phyloP scores from a whole-genome alignment of 2,329 filamentous ascomycete genomes.

The Aspergillus persii region DNA sequence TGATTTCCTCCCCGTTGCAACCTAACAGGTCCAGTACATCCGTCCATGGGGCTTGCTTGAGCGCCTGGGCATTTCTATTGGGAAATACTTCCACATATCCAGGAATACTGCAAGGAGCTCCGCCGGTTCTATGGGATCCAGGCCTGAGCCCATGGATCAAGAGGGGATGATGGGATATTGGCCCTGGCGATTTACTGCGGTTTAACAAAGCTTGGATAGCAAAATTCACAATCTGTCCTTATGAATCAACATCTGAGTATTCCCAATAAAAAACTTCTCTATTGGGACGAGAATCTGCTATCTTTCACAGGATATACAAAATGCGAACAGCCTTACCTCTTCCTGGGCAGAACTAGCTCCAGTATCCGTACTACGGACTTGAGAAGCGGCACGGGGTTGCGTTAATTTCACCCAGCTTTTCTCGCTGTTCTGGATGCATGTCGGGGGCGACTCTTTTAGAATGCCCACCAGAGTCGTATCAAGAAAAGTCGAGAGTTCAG shows the following conservation, averaged over 20 bases:
- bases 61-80: conserved; percentile 66
- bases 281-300: neutral
- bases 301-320: neutral
- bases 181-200: conserved; percentile 45
- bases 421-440: conserved; percentile 28
- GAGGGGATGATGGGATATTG: conserved; percentile 60
- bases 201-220: conserved; percentile 75
- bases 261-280: neutral
- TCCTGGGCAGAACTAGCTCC: conserved; percentile 56
- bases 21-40: conserved; percentile 73
- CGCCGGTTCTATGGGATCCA: conserved; percentile 24
- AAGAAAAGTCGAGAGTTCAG: conserved; percentile 56
- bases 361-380: conserved; percentile 33
- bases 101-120: conserved; percentile 54
- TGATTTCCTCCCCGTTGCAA: conserved; percentile 69
- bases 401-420: conserved; percentile 47
- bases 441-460: conserved; percentile 31
- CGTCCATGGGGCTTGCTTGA: conserved; percentile 74
- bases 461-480: conserved; percentile 68
- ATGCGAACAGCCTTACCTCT: conserved; percentile 53
- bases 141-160: conserved; percentile 80
- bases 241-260: neutral
- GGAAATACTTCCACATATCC: conserved; percentile 63
- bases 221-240: conserved; percentile 68
- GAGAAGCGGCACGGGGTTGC: conserved; percentile 53